A percentile compares a stretch with the other conserved stretches of the same genome.
Conservation (phyloP, 345 rosid genomes). For the Fremontodendron californicum region DNA sequence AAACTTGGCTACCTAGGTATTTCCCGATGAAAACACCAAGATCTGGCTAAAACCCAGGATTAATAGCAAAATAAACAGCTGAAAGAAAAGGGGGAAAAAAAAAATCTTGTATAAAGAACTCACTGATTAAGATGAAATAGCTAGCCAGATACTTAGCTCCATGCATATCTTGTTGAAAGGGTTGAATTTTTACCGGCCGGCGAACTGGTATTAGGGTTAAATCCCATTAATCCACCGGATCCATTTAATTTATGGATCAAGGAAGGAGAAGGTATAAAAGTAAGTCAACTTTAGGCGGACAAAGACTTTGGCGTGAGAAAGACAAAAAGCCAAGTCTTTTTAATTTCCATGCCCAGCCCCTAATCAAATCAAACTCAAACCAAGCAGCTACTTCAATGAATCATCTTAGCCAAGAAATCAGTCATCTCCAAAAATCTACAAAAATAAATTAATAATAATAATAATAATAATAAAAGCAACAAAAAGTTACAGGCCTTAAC, state of each 20-base stretch:
- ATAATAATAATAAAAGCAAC: no score
- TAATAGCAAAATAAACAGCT: neutral
- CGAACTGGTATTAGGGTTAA: neutral
- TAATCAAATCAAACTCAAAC: neutral
- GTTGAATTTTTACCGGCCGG: neutral
- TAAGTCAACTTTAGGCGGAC: neutral
- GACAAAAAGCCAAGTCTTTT: neutral
- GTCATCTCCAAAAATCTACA: no score
- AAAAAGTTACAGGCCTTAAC: neutral
- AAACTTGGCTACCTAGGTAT: neutral
- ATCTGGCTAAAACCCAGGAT: neutral
- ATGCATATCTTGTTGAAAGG: neutral
- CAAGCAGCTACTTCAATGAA: neutral
- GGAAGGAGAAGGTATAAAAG: neutral
- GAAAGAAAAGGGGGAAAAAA: no score
- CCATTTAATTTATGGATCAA: neutral
- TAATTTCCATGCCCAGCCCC: no score
- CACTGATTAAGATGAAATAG: neutral
- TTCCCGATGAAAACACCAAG: neutral
- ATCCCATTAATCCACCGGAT: neutral
- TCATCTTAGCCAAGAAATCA: neutral
- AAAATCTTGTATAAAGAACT: neutral
- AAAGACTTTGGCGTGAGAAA: neutral
- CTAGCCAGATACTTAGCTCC: neutral
- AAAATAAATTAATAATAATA: no score